Conservation (phyloP, 225 moss, liverwort and hornwort genomes). For the Straminergon stramineum region DNA sequence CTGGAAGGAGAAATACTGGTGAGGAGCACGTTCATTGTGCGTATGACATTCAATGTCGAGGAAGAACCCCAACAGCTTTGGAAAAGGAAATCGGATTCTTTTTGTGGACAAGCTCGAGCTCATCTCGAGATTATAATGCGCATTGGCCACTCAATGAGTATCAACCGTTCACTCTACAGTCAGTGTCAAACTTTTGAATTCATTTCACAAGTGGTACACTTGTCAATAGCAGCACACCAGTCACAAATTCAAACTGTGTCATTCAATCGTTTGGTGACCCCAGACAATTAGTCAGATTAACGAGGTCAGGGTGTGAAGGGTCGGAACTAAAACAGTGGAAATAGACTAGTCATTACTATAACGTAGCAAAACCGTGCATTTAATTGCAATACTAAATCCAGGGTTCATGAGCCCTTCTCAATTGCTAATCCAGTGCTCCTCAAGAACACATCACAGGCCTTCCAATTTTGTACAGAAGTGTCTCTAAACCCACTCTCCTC, state of each 20-base stretch:
- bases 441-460: background rate
- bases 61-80: background rate
- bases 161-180: too few relatives aligned
- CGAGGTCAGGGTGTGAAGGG: background rate
- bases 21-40: background rate
- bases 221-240: background rate
- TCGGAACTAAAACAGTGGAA: background rate
- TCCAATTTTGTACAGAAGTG: constrained; percentile 16
- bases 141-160: background rate
- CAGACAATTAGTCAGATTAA: too few relatives aligned
- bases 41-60: background rate
- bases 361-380: background rate
- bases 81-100: too few relatives aligned
- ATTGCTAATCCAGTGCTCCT: background rate
- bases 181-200: background rate
- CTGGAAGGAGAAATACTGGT: background rate
- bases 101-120: background rate
- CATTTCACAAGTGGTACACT: background rate
- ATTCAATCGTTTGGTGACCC: background rate
- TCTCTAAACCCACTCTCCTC: background rate
- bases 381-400: background rate
- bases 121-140: background rate
- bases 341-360: background rate
- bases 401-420: background rate
- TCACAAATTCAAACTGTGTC: background rate